Percentiles rank a stretch among this genome's conserved stretches.
These are phyloP conservation scores for Talaromyces albobiverticillius DNA, from an alignment of 2,329 filamentous ascomycete species.

Conservation along the genomic window DNA sequence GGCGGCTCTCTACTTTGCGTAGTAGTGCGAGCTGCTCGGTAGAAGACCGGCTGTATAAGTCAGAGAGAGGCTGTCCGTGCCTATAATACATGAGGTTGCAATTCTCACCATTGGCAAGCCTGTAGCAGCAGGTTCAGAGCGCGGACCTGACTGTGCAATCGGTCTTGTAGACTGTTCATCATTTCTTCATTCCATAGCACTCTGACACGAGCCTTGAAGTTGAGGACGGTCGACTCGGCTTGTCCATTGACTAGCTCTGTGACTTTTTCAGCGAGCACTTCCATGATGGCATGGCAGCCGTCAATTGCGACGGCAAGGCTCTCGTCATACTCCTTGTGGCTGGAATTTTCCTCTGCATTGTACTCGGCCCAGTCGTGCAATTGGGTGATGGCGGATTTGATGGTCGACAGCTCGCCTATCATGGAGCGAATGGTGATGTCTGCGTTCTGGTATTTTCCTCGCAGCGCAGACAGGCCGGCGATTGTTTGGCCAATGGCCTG, in stretches of 20 bases:
- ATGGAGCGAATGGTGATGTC: slow-evolving; percentile 38
- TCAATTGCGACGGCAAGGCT: slow-evolving; percentile 33
- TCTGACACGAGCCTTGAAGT: slow-evolving; percentile 26
- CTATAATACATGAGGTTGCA: not conserved
- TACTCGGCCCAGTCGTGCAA: slow-evolving; percentile 34
- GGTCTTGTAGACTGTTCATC: slow-evolving; percentile 34
- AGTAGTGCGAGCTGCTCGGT: slow-evolving; percentile 35
- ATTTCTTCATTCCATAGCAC: slow-evolving; percentile 37
- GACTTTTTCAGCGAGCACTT: slow-evolving; percentile 34
- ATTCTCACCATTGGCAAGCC: slow-evolving; percentile 36
- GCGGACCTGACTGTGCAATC: slow-evolving; percentile 34
- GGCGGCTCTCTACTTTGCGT: slow-evolving; percentile 29
- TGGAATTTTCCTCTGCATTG: slow-evolving; percentile 22
- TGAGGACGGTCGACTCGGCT: slow-evolving; percentile 19
- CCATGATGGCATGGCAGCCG: slow-evolving; percentile 35
- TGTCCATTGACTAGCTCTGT: slow-evolving; percentile 20
- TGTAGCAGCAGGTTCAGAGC: slow-evolving; percentile 38
- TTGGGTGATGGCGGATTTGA: slow-evolving; percentile 34
- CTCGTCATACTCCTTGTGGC: slow-evolving; percentile 26
- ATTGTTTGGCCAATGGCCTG: slow-evolving; percentile 33
- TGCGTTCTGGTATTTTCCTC: slow-evolving; percentile 34
- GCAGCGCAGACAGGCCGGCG: slow-evolving; percentile 29
- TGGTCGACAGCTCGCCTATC: slow-evolving; percentile 34
- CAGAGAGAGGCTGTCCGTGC: not conserved
- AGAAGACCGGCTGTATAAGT: slow-evolving; percentile 26